Evolutionary conservation across 2,329 filamentous ascomycete genomes (phyloP).

Genomic region (Calycina marina): DNA sequence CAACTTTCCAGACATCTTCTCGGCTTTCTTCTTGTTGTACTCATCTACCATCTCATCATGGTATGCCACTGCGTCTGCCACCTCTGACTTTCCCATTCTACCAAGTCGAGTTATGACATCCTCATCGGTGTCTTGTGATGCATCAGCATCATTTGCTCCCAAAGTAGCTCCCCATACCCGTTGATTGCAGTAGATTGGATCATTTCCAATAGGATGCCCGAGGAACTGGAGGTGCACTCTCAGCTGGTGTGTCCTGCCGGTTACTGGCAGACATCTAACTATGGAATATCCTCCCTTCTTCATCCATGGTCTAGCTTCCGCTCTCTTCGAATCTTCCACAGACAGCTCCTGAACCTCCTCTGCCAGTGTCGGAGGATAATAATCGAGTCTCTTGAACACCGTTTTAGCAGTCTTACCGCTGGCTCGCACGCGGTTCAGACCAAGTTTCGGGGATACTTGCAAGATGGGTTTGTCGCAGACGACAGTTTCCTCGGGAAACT

Average conservation of each 20-base stretch:
- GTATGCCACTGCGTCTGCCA: conserved; percentile 81
- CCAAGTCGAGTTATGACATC: conserved; percentile 77
- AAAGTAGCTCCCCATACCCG: conserved; percentile 77
- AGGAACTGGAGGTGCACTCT: conserved; percentile 90
- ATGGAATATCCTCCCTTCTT: conserved; percentile 77
- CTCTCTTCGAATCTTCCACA: conserved; percentile 9
- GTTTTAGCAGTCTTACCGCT: conserved; percentile 83
- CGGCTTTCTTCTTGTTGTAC: conserved; percentile 81
- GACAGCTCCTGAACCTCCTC: conserved; percentile 1
- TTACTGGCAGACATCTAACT: conserved; percentile 84
- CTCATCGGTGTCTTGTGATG: conserved; percentile 60
- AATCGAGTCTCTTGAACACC: conserved; percentile 84
- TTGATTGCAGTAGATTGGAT: conserved; percentile 93
- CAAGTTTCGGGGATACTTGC: conserved; percentile 86
- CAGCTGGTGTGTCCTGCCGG: conserved; percentile 87
- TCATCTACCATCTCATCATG: conserved; percentile 85
- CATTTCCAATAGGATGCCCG: conserved; percentile 90
- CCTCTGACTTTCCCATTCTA: conserved; percentile 87
- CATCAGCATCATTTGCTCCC: conserved; percentile 51
- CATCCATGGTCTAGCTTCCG: conserved; percentile 26
- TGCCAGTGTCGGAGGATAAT: conserved; percentile 50
- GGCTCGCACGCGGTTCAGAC: conserved; percentile 84
- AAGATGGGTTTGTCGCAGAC: conserved; percentile 90
- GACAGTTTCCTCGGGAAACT: conserved; percentile 82
- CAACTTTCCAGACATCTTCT: conserved; percentile 77